Evolutionary conservation across 1,139 yeast species (phyloP), one percentile per base, ranked within the genome.

Genomic region (Ogataea hybrid): DNA sequence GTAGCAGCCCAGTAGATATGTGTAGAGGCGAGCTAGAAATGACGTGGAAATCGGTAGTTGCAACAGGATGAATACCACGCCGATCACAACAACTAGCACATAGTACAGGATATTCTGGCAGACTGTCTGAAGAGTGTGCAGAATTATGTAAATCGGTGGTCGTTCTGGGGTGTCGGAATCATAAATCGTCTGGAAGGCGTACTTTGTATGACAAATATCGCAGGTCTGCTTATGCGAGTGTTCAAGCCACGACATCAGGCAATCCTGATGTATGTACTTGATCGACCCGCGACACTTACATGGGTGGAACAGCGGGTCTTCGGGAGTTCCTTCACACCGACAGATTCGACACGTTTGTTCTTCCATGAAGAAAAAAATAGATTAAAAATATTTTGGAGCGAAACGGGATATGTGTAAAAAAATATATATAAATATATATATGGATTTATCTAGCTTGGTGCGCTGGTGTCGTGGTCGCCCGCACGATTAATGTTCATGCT

Each of bases 231-330:
- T 71, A 48, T 77, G 73, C 35, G 85, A 78, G 52, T 81, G 79
- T 44, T 72, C 73, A 30, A 92, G 72, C 99, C 99, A 92, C 58
- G 88, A 95, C 56, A 82, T 69, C 37, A 92, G 67, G 65, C 98
- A 92, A 38, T 84, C 94, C 62, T 92, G 95, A 64, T 92, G 99
- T 43, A 92, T 87, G 58, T 81, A 89, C 61, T 85, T 85, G 59
- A 92, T 94, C 22, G 96, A 84, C 2, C 99, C 99, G 46, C 89
- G 75, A 64, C 98, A 92, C 57, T 79, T 82, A 65, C 99, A 92
- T 1, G 99, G 98, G 63, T 87, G 92, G 50, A 77, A 84, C 39
- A 92, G 69, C 3, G 97, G 97, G 51, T 87, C 92, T 1, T 75
- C 77, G 0, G 66, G 68, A 0, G 94, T 77, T n/a, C 79, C 92